Evolutionary conservation across 75 land plant species (phyloP), one percentile per base, ranked within the genome.

Genomic region (Ceratopteris richardii): DNA sequence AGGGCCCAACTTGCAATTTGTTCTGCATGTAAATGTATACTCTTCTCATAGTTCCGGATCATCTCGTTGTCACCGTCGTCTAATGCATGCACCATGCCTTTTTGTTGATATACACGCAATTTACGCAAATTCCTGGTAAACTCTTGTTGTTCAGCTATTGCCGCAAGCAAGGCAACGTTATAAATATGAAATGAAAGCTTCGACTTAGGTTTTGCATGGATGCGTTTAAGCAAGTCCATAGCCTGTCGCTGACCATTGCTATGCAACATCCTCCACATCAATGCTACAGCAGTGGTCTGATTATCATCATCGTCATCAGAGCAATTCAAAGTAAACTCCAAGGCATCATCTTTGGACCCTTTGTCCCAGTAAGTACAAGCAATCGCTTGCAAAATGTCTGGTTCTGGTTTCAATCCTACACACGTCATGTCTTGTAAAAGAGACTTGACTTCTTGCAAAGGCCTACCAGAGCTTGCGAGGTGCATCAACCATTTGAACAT

Each of bases 251-350:
- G 33, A 33, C 36, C 60, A 19, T 26, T 43, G 30, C 61, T 48
- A 61, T 67, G 78, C 65, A 88, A 79, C 88, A 87, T 87, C 75
- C 84, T 90, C 81, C 94, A 74, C 30, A 86, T 80, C 36, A 90
- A 83, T 57, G 76, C 77, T 12, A 76, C 73, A 26, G 71, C 60
- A 1, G 82, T 84, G 23, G 85, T 91, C 17, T 77, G 75, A 61
- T 56, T 66, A 0, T 57, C 63, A 1, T 59, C 79, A 17, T 78
- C 73, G 28, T 44, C 66, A 19, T 61, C 74, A 26, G 58, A 74
- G 23, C 51, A 65, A 5, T 28, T 20, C 53, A 30, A 58, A 48
- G 11, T 48, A 65, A 90, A 87, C 53, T 22, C 46, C 46, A 77
- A 55, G 1, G 85, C 93, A 22, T 69, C 70, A 16, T 60, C 80